phyloP scores from a whole-genome alignment of 176 grass and related monocot species.

The Zoysia japonica region DNA sequence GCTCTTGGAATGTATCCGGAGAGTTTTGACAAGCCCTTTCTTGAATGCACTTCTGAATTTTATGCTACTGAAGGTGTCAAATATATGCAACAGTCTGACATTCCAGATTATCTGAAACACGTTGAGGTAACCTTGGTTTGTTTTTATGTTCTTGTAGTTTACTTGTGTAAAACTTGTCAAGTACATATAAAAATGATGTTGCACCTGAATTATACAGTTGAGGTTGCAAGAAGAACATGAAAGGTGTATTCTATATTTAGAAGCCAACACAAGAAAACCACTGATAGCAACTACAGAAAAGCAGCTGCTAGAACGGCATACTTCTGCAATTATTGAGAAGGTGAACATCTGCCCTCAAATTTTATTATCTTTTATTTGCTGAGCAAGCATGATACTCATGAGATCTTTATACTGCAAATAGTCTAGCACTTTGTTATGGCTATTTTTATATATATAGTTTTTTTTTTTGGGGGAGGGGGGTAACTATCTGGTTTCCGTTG shows the following conservation, averaged over 20 bases:
- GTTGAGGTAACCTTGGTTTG: slow-evolving; percentile 61
- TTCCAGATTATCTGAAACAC: slow-evolving; percentile 96
- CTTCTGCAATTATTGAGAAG: slow-evolving; percentile 95
- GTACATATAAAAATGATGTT: slow-evolving; percentile 33
- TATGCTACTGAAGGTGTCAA: slow-evolving; percentile 95
- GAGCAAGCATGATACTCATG: slow-evolving; percentile 20
- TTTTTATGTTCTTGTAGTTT: slow-evolving; percentile 34
- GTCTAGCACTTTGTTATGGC: not conserved
- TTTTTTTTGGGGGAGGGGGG: no score
- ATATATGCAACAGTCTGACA: slow-evolving; percentile 95
- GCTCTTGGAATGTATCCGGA: slow-evolving; percentile 93
- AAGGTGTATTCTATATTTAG: slow-evolving; percentile 94
- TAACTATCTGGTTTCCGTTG: not conserved
- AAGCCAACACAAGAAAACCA: slow-evolving; percentile 85
- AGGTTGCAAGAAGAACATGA: slow-evolving; percentile 99
- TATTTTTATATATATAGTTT: not conserved
- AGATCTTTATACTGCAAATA: slow-evolving; percentile 11
- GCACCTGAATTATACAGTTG: slow-evolving; percentile 57
- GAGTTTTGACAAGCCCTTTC: slow-evolving; percentile 86
- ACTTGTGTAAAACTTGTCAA: slow-evolving; percentile 18
- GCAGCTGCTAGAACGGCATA: slow-evolving; percentile 84
- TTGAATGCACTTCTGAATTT: slow-evolving; percentile 92
- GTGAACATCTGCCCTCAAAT: slow-evolving; percentile 39
- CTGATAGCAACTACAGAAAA: slow-evolving; percentile 88
- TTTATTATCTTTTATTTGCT: slow-evolving; percentile 2